A percentile compares a stretch with the other conserved stretches of the same genome.
Evolutionary conservation across 2,329 filamentous ascomycete genomes (phyloP).

Genomic region (Fusarium sp.): DNA sequence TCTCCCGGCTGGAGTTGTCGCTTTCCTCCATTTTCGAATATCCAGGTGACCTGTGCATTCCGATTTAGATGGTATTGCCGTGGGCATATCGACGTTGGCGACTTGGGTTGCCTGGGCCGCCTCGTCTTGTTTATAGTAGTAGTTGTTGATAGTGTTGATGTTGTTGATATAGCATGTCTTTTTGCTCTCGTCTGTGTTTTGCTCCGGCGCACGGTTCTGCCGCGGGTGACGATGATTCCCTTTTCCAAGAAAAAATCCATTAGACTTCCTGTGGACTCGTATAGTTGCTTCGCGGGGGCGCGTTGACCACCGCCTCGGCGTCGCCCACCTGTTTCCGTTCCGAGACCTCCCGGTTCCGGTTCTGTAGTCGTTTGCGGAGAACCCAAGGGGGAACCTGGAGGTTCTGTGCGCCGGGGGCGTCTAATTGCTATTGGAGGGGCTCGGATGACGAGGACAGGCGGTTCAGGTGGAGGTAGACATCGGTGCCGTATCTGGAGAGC

Average conservation of each 20-base stretch:
- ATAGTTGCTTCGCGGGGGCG: constrained; percentile 51
- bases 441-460: constrained; percentile 94
- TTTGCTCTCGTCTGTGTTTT: constrained; percentile 27
- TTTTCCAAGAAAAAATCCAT: constrained; percentile 41
- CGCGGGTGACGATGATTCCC: constrained; percentile 39
- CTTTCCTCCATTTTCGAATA: constrained; percentile 38
- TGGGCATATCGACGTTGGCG: constrained; percentile 24
- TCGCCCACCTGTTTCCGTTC: constrained; percentile 93
- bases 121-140: constrained; percentile 20
- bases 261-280: constrained; percentile 46
- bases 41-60: constrained; percentile 36
- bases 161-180: constrained; percentile 16
- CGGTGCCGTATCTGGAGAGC: constrained; percentile 84
- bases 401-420: constrained; percentile 53
- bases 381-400: constrained; percentile 47
- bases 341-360: constrained; percentile 75
- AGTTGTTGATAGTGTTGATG: constrained; percentile 25
- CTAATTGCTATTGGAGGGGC: constrained; percentile 92
- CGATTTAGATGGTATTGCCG: constrained; percentile 35
- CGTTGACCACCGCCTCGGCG: constrained; percentile 79
- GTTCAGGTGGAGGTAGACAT: constrained; percentile 98
- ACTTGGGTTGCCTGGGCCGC: constrained; percentile 10
- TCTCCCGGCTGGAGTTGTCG: constrained; percentile 28
- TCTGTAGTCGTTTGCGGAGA: constrained; percentile 74
- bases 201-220: constrained; percentile 39